Conservation (phyloP, 352 stramenopile genomes). For the Pythium scleroteichum region DNA sequence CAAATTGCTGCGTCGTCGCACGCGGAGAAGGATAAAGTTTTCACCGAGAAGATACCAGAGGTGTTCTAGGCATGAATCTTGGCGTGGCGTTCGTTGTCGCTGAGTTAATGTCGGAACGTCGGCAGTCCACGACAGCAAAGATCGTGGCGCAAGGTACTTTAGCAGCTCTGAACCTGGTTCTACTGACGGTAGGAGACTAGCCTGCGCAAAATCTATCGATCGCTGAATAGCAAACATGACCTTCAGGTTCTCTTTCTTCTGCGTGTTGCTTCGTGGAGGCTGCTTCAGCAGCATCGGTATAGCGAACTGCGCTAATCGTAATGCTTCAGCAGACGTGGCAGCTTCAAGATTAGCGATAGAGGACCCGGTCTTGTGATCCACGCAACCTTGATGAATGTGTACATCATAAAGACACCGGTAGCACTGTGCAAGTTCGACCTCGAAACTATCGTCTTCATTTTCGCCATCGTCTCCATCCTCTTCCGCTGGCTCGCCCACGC, state of each 20-base stretch:
- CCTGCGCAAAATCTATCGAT: slow-evolving; percentile 29
- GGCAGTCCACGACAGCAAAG: slow-evolving; percentile 35
- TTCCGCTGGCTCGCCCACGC: neutral
- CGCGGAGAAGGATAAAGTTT: slow-evolving; percentile 67
- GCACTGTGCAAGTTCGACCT: slow-evolving; percentile 60
- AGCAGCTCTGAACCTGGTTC: slow-evolving; percentile 13
- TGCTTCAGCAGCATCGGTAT: slow-evolving; percentile 59
- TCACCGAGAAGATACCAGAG: slow-evolving; percentile 75
- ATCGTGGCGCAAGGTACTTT: slow-evolving; percentile 42
- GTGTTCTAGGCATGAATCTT: slow-evolving; percentile 37
- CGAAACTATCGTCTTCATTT: slow-evolving; percentile 36
- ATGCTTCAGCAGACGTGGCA: slow-evolving; percentile 17
- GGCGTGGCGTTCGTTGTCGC: neutral
- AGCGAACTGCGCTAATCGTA: slow-evolving; percentile 49
- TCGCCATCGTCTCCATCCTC: slow-evolving; percentile 11
- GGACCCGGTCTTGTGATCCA: slow-evolving; percentile 57
- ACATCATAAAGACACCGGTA: slow-evolving; percentile 78
- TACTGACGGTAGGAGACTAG: neutral
- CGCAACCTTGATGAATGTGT: slow-evolving; percentile 52
- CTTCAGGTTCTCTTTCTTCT: slow-evolving; percentile 79
- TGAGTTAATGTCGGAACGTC: slow-evolving; percentile 8
- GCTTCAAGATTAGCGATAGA: slow-evolving; percentile 20
- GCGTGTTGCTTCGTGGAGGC: slow-evolving; percentile 59
- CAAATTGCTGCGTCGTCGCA: slow-evolving; percentile 59
- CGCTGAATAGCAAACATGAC: slow-evolving; percentile 58